Conservation (phyloP, 1,284 basidiomycete genomes). For the Ganoderma sinense region DNA sequence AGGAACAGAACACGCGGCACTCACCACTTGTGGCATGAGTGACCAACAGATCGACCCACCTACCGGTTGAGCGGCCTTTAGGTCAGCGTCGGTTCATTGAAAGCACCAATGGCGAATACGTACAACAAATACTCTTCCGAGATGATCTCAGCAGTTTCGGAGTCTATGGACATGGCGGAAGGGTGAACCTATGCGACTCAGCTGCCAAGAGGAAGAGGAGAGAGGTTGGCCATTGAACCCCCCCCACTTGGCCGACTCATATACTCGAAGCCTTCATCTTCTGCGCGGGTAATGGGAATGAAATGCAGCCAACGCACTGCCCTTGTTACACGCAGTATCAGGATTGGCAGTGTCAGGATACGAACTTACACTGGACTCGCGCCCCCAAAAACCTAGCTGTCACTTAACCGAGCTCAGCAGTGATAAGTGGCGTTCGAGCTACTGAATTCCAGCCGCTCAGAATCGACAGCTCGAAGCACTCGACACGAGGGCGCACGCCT, state of each 20-base stretch:
- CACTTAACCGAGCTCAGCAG: too few species aligned
- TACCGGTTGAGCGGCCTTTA: background rate
- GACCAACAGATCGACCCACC: background rate
- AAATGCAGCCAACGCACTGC: too few species aligned
- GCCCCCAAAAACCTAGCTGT: too few species aligned
- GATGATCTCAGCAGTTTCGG: conserved; percentile 5
- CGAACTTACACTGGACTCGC: too few species aligned
- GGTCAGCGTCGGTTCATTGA: background rate
- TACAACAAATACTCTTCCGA: conserved; percentile 6
- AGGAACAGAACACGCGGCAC: background rate
- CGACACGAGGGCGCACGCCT: too few species aligned
- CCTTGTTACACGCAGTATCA: too few species aligned
- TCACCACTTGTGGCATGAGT: conserved; percentile 7
- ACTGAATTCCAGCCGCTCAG: too few species aligned
- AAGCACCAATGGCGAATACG: background rate
- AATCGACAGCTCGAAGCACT: too few species aligned
- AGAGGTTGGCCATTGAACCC: too few species aligned
- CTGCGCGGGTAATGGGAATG: too few species aligned
- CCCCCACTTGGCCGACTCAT: background rate
- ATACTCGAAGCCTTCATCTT: background rate
- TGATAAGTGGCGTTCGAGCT: too few species aligned
- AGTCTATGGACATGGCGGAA: background rate
- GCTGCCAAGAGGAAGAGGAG: background rate
- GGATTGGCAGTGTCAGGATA: too few species aligned
- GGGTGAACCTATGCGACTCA: background rate